phyloP scores from a whole-genome alignment of 2,329 filamentous ascomycete species.

The Aureobasidium uvarum region DNA sequence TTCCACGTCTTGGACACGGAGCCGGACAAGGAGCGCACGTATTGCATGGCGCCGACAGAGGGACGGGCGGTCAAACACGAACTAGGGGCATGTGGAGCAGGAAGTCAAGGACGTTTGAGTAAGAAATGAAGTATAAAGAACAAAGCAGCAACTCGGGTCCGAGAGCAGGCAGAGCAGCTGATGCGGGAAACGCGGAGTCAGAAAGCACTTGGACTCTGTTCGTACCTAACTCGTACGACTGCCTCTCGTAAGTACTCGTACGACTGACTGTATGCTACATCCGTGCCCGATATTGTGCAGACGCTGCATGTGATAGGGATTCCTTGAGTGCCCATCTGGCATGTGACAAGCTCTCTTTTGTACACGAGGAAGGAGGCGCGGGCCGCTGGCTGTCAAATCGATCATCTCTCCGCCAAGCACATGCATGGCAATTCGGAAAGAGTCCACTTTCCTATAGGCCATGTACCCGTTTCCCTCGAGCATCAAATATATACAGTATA shows the following conservation, averaged over 20 bases:
- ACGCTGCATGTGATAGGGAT: background rate
- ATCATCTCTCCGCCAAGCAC: slow-evolving; percentile 10
- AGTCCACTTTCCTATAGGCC: background rate
- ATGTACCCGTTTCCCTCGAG: background rate
- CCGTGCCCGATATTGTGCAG: background rate
- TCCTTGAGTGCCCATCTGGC: background rate
- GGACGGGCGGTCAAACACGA: background rate
- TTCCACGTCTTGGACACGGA: slow-evolving; percentile 99
- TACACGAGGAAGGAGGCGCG: background rate
- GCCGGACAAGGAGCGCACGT: slow-evolving; percentile 92
- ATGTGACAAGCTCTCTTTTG: background rate
- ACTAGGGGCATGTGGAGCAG: slow-evolving; percentile 2
- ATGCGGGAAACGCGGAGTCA: slow-evolving; percentile 25
- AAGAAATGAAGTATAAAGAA: slow-evolving; percentile 18
- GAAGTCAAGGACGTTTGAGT: slow-evolving; percentile 19
- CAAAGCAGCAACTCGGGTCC: background rate
- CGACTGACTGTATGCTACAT: background rate
- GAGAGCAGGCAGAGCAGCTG: slow-evolving; percentile 20
- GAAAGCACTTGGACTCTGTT: background rate
- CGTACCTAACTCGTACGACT: slow-evolving; percentile 3
- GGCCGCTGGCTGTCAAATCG: slow-evolving; percentile 1
- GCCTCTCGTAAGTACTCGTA: background rate
- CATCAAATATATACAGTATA: background rate
- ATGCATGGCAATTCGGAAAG: background rate
- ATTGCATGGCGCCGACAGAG: slow-evolving; percentile 70